Base-by-base conservation (phyloP, 1,139 yeast genomes). In the Yueomyces sp. region DNA sequence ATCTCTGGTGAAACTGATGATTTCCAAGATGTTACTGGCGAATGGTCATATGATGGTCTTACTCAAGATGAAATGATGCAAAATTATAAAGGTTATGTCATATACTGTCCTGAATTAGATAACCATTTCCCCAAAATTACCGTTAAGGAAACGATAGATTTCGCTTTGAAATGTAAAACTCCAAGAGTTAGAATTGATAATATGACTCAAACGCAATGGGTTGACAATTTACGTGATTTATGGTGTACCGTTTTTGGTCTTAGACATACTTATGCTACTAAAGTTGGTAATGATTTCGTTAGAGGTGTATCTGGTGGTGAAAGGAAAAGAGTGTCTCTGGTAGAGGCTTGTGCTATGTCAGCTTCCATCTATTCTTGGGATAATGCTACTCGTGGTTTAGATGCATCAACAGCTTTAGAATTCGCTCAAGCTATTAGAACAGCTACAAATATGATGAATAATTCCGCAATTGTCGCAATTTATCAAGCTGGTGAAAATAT, bases 351-450 rank as follows among this genome's bases (percentile, higher is more conserved):
- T 52, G 76, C 79, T 25, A 69, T 75, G 59, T 65, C 73, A 42
- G 81, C 76, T 27, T 65, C 75, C 19, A 62, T 79, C 40, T 76
- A 76, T 53, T 74, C 80, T 56, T 80, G 83, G 82, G 87, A 79
- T 66, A 79, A 79, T 54, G 79, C 85, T n/a, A 79, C 86, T n/a
- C 69, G 85, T 62, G 86, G 86, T 57, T 67, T 79, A 47, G 86
- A 79, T 65, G 78, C 86, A 27, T 76, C 84, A 6, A 78, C 86
- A 26, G 86, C 86, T 28, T 68, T 79, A 51, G 85, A 78, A 54
- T 79, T 72, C 55, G 68, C 75, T 26, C 73, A 70, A 55, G 81
- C 82, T 42, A 68, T 79, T 38, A 73, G 81, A 57, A 70, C 79
- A 1, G 69, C 77, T 25, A 76, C 85, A 12, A 73, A 72, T 49